These are phyloP conservation scores for Ceratocystis ficicola DNA, from an alignment of 2,329 filamentous ascomycete genomes.

Conservation along the genomic window DNA sequence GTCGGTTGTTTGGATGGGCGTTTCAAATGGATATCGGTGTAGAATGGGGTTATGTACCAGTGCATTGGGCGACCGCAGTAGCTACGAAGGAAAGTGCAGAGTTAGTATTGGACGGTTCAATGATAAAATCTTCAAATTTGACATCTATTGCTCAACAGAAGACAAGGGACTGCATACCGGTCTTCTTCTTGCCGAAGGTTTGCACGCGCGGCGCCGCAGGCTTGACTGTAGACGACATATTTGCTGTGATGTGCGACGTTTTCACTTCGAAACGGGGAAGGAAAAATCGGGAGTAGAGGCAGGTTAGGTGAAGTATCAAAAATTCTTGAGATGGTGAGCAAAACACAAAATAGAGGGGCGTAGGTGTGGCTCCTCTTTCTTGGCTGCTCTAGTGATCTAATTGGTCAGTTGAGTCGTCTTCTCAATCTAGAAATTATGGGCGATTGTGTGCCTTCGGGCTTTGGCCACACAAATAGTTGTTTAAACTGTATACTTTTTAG, in stretches of 20 bases:
- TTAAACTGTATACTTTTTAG: constrained; percentile 12
- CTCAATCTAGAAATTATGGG: constrained; percentile 17
- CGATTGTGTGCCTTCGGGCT: constrained; percentile 22
- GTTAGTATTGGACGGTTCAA: constrained; percentile 3
- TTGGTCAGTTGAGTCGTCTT: constrained; percentile 18
- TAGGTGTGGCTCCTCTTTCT: constrained; percentile 22
- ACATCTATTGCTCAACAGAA: not conserved
- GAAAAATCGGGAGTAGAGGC: constrained; percentile 23
- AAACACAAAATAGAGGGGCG: constrained; percentile 21
- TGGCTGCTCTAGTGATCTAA: constrained; percentile 15
- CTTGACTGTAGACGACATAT: constrained; percentile 52
- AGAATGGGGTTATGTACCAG: constrained; percentile 35
- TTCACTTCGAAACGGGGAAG: constrained; percentile 24
- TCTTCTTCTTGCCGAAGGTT: constrained; percentile 99
- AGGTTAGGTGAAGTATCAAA: constrained; percentile 23
- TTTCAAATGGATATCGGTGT: constrained; percentile 12
- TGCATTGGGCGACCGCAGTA: constrained; percentile 83
- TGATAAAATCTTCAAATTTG: not conserved
- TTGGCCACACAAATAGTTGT: constrained; percentile 16
- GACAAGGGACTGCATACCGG: constrained; percentile 32
- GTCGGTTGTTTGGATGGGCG: constrained; percentile 11
- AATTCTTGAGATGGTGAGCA: constrained; percentile 22
- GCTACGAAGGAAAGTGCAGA: constrained; percentile 28
- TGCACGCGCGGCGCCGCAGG: constrained; percentile 56
- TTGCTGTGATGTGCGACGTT: constrained; percentile 33